Base-by-base conservation (phyloP, 2,329 filamentous ascomycete genomes). In the Orbilia javanica region DNA sequence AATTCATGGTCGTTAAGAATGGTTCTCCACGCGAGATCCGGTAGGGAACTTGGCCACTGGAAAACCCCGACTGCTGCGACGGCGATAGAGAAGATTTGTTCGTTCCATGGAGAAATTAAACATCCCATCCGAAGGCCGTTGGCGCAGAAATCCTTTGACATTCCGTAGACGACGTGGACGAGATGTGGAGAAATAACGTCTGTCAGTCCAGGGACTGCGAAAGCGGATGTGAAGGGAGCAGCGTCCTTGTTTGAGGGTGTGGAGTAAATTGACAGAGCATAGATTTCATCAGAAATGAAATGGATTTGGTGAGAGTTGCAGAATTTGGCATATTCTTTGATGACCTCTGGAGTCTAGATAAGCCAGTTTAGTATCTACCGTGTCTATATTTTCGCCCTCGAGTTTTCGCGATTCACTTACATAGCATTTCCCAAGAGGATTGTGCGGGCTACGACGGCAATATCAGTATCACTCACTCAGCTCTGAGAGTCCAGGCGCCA, bases 271-370 rank as follows among this genome's bases (percentile, higher is more conserved):
- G 88, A 89, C 3, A 88, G 81, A 1, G 87, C 88, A 80, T 90
- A 90, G 44, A 90, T 87, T 80, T 90, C 88, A 81, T 90, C 88
- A 79, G 85, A 86, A 81, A 90, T 85, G 42, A 90, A 83, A 79
- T 90, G 88, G 3, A 89, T 82, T 1, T 84, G 79, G 79, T 89
- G 83, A 68, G 85, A 84, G 65, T 87, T 83, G 79, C 88, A 89
- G 34, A 89, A 80, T 1, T 81, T 80, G 84, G 89, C 85, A 18
- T 83, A 80, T 29, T 81, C 82, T 44, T 76, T 80, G 6, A 83
- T 76, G 0, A 82, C 81, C 52, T 83, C 82, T 6, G 52, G 72
- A 10, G 81, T 69, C 44, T 60, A 74, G 62, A 77, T 80, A 73
- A 1, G 31, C 34, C 6, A 27, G 29, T 67, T n/a, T 52, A 69